Evolutionary conservation across 2,329 filamentous ascomycete genomes (phyloP).

Genomic region (Hymenoscyphus fraxineus): DNA sequence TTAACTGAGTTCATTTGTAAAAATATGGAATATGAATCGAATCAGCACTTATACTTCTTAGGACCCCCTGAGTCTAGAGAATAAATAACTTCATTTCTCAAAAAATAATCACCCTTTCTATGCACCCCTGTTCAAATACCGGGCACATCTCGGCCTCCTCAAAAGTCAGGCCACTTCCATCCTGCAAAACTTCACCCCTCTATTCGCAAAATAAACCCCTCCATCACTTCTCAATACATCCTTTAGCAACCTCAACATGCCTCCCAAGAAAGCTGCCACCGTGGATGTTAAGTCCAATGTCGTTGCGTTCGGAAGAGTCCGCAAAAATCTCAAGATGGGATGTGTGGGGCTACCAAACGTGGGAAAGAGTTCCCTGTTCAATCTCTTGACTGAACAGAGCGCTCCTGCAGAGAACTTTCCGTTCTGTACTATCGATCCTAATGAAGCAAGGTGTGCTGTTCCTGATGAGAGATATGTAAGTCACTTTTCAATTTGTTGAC

Average conservation of each 20-base stretch:
- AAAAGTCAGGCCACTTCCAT: slow-evolving; percentile 2
- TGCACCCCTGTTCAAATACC: background rate
- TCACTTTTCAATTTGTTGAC: slow-evolving; percentile 11
- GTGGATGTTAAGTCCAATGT: slow-evolving; percentile 42
- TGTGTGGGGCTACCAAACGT: slow-evolving; percentile 45
- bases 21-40: no score
- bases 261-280: slow-evolving; percentile 40
- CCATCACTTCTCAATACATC: background rate
- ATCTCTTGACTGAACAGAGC: slow-evolving; percentile 45
- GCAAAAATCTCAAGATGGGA: slow-evolving; percentile 46
- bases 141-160: background rate
- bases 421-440: slow-evolving; percentile 46
- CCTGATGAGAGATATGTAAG: slow-evolving; percentile 44
- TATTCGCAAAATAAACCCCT: background rate
- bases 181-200: background rate
- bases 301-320: slow-evolving; percentile 43
- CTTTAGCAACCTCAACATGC: slow-evolving; percentile 31
- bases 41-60: no score
- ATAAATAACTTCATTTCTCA: background rate
- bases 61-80: no score
- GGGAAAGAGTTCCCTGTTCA: slow-evolving; percentile 45
- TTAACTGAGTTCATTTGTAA: no score
- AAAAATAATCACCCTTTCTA: background rate
- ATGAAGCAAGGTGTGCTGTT: slow-evolving; percentile 44
- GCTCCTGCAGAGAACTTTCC: slow-evolving; percentile 45